phyloP scores from a whole-genome alignment of 768 basidiomycete species.

The Daedaleopsis nitida region DNA sequence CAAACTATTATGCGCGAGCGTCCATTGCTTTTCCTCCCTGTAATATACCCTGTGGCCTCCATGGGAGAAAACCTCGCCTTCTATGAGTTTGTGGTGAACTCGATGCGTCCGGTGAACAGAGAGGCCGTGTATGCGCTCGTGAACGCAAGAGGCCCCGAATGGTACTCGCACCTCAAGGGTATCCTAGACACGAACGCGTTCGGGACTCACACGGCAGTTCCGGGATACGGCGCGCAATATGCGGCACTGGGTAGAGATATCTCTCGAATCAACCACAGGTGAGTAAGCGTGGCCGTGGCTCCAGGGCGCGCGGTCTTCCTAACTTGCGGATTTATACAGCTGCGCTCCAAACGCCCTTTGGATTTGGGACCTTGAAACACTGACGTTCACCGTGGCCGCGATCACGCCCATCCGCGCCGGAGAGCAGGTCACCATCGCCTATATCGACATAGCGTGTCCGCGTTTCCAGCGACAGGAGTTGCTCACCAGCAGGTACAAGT shows the following conservation, averaged over 20 bases:
- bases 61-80: not conserved
- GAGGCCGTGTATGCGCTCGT: not conserved
- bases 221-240: not conserved
- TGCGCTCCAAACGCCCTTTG: not conserved
- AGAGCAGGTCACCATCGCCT: slow-evolving; percentile 6
- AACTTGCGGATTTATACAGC: not conserved
- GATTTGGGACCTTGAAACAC: not conserved
- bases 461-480: not conserved
- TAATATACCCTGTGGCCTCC: not conserved
- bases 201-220: not conserved
- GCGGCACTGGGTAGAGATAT: not conserved
- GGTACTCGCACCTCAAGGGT: not conserved
- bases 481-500: not conserved
- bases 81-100: not conserved
- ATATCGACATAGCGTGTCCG: not conserved
- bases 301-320: too few relatives aligned
- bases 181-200: not conserved
- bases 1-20: not conserved
- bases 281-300: not conserved
- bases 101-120: not conserved
- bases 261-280: not conserved
- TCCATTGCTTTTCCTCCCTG: not conserved
- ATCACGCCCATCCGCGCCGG: slow-evolving; percentile 2
- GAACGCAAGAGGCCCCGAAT: not conserved
- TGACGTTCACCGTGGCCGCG: slow-evolving; percentile 5